Conservation (phyloP, 2,329 filamentous ascomycete genomes). For the Apiospora phragmitis region DNA sequence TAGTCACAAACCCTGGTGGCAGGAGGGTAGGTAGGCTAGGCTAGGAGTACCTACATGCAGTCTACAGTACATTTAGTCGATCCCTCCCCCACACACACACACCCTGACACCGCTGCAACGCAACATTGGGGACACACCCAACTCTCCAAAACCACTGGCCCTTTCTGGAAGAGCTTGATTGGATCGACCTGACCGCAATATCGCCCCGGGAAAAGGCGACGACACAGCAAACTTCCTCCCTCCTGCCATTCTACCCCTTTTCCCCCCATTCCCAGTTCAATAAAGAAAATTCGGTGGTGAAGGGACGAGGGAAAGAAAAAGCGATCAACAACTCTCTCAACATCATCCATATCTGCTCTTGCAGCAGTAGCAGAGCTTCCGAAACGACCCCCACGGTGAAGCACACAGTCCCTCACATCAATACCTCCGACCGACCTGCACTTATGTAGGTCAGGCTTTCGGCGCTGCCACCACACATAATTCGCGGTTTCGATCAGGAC, state of each 20-base stretch:
- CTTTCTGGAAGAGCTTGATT: background rate
- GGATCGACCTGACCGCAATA: constrained; percentile 3
- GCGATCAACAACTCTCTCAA: background rate
- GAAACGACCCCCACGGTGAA: background rate
- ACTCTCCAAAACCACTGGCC: constrained; percentile 2
- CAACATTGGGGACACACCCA: constrained; percentile 5
- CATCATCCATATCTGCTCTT: background rate
- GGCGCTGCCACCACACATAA: background rate
- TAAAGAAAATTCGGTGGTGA: background rate
- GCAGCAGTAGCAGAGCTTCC: constrained; percentile 1
- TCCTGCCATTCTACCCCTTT: constrained; percentile 4
- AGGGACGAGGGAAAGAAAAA: background rate
- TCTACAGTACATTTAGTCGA: background rate
- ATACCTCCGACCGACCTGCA: background rate
- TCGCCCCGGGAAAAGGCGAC: constrained; percentile 2
- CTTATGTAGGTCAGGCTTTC: constrained; percentile 6
- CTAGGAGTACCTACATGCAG: background rate
- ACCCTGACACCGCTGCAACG: constrained; percentile 6
- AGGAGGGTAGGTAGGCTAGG: background rate
- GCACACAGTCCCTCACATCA: background rate
- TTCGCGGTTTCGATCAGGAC: background rate
- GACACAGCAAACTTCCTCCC: constrained; percentile 1
- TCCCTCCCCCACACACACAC: constrained; percentile 2
- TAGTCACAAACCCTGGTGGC: constrained; percentile 4
- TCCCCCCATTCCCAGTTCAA: background rate